Base-by-base conservation (phyloP, 2,329 filamentous ascomycete species). In the Aspergillus fructus region DNA sequence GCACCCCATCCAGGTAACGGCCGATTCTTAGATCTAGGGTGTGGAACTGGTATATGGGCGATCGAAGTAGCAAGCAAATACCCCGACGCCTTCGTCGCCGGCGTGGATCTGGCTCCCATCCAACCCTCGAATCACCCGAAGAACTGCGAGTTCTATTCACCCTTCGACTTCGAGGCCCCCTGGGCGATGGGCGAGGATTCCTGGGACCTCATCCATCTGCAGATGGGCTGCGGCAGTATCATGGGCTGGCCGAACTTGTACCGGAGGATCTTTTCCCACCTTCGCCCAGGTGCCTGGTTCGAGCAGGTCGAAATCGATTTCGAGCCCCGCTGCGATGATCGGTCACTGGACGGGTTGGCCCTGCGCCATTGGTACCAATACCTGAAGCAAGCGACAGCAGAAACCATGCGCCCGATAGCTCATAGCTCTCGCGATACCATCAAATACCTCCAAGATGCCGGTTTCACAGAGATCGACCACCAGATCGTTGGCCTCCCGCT, bases 241-340 rank as follows among this genome's bases (percentile, higher is more conserved):
- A 79, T 81, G 21, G 87, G 86, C 68, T 97, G 91, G 92, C 80
- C 82, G 4, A 81, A 83, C 46, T 77, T 94, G 43, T 97, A 96
- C 73, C 76, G 79, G 61, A 89, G 89, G 65, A 79, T 88, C 33
- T 87, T 86, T 64, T 77, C 82, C 84, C 90, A 96, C 69, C 81
- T 97, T 24, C 86, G 86, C 65, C 91, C 91, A 1, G 87, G 88
- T 1, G 82, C 79, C 41, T 93, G 93, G 53, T 82, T 97, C 55
- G 93, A 97, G 74, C 91, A 96, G 64, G 85, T 96, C 48, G 93
- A 97, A 71, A 89, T 97, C 54, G 91, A 97, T 73, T 90, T 90
- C 74, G 79, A 83, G 48, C 91, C 91, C 17, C 85, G 85, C 51
- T 89, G 86, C 68, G 88, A 91, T 61, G 85, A 90, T 65, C 81